Evolutionary conservation across 176 grass and related monocot genomes (phyloP).

Genomic region (Poa pratensis): DNA sequence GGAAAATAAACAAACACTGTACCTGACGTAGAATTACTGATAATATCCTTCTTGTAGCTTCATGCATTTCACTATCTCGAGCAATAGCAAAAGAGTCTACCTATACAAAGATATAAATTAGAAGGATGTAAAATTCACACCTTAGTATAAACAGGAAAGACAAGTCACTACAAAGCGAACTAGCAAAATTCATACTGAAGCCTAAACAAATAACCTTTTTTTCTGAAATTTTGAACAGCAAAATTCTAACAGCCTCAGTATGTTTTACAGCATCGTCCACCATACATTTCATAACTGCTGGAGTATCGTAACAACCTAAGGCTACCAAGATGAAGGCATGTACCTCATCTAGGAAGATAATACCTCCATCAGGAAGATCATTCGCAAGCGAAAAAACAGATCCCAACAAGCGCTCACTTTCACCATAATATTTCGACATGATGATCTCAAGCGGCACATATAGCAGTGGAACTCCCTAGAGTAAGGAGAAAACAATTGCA

Average conservation of each 20-base stretch:
- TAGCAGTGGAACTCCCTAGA: conserved; percentile 85
- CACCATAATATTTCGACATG: conserved; percentile 99
- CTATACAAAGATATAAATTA: conserved; percentile 46
- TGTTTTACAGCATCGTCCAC: neutral
- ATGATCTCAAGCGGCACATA: conserved; percentile 95
- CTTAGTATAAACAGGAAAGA: conserved; percentile 33
- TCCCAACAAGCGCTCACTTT: conserved; percentile 87
- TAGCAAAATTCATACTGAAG: conserved; percentile 20
- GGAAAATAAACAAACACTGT: conserved; percentile 22
- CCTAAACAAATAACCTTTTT: neutral
- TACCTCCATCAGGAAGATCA: conserved; percentile 88
- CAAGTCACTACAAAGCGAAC: neutral
- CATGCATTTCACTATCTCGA: conserved; percentile 94
- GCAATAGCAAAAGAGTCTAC: conserved; percentile 92
- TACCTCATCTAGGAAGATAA: conserved; percentile 98
- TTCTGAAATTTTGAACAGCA: neutral
- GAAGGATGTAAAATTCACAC: conserved; percentile 8
- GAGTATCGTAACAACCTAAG: conserved; percentile 5
- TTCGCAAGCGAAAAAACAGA: conserved; percentile 97
- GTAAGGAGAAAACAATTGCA: conserved; percentile 16
- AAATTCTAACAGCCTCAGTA: neutral
- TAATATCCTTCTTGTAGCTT: conserved; percentile 94
- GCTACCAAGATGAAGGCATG: neutral
- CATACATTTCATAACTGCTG: conserved; percentile 17
- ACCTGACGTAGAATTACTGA: conserved; percentile 98